These are phyloP conservation scores for Fusarium keratoplasticum DNA, from an alignment of 2,329 filamentous ascomycete species.

Conservation along the genomic window DNA sequence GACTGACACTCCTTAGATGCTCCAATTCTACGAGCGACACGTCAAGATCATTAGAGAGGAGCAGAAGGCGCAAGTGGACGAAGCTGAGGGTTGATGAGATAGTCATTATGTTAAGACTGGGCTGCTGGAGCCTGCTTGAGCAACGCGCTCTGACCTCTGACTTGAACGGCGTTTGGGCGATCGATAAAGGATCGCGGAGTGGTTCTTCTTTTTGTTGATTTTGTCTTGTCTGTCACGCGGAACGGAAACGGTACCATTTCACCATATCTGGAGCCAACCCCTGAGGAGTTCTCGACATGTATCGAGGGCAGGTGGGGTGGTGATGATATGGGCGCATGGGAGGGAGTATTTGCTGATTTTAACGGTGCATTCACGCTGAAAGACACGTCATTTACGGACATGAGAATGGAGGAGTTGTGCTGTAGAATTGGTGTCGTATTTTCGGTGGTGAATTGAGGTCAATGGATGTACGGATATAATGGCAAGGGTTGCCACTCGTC, in stretches of 20 bases:
- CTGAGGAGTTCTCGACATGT: neutral
- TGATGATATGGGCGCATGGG: neutral
- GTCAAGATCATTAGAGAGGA: conserved; percentile 63
- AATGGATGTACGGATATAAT: neutral
- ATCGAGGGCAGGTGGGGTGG: neutral
- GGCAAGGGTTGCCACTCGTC: neutral
- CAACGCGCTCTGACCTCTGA: neutral
- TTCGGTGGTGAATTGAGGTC: neutral
- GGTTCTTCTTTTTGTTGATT: conserved; percentile 2
- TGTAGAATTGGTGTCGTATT: neutral
- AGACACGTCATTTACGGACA: neutral
- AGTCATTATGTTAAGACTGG: neutral
- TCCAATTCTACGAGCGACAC: conserved; percentile 69
- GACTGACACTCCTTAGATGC: conserved; percentile 58
- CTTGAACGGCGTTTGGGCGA: conserved; percentile 26
- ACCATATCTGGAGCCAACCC: neutral
- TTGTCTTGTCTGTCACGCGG: neutral
- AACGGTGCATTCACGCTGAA: neutral
- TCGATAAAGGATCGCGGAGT: conserved; percentile 1
- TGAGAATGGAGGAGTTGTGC: neutral
- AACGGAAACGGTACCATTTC: neutral
- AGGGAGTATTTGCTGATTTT: conserved; percentile 8
- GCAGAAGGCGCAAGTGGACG: conserved; percentile 37
- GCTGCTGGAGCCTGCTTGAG: neutral
- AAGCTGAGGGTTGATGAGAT: conserved; percentile 9